A percentile compares a stretch with the other conserved stretches of the same genome.
phyloP scores from a whole-genome alignment of 176 grass and related monocot genomes.

The Stipa capillata region DNA sequence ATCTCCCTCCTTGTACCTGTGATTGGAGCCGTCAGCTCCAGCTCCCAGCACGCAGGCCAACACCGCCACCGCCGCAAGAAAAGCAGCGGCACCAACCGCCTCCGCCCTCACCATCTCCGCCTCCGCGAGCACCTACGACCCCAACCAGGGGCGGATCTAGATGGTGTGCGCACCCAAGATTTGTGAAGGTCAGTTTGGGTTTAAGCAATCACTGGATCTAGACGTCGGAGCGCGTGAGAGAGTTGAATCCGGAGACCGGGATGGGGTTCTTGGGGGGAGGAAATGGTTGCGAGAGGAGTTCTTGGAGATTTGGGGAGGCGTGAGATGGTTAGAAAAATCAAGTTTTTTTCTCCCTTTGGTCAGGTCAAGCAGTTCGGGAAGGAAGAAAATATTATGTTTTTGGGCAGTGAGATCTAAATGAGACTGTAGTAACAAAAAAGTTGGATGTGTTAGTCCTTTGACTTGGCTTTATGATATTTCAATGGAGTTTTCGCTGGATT shows the following conservation, averaged over 20 bases:
- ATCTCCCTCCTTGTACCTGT: constrained; percentile 73
- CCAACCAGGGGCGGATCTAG: neutral
- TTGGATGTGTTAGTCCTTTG: neutral
- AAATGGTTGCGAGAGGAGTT: neutral
- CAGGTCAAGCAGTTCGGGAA: neutral
- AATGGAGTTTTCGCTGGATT: neutral
- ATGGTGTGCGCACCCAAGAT: neutral
- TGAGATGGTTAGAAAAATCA: neutral
- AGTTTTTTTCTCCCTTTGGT: neutral
- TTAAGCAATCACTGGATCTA: neutral
- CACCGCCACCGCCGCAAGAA: constrained; percentile 37
- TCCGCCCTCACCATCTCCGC: constrained; percentile 5
- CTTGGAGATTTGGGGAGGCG: neutral
- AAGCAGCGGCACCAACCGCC: neutral
- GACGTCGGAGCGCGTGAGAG: too few species aligned
- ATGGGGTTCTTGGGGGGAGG: neutral
- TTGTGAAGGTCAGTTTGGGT: neutral
- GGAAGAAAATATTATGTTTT: neutral
- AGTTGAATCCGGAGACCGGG: neutral
- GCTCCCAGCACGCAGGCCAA: constrained; percentile 41
- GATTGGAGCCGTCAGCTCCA: constrained; percentile 62
- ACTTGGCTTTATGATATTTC: neutral
- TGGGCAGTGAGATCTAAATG: neutral
- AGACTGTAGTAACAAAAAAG: neutral
- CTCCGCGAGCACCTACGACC: neutral